phyloP scores from a whole-genome alignment of 2,329 filamentous ascomycete species.

The Aspergillus sergii region DNA sequence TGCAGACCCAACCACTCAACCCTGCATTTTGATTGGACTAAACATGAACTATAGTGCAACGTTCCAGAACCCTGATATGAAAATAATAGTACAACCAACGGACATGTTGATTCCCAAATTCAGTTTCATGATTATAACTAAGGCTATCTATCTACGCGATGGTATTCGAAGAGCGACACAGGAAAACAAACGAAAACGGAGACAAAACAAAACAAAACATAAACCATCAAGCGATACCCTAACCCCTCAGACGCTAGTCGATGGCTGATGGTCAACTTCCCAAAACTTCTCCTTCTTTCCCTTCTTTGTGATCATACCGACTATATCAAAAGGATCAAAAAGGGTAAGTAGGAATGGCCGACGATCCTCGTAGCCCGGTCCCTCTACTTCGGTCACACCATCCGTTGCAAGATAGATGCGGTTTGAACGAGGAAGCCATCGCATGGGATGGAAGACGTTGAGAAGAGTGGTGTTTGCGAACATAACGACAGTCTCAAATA shows the following conservation, averaged over 20 bases:
- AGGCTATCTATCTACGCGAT: neutral
- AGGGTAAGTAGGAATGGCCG: conserved; percentile 48
- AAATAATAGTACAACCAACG: neutral
- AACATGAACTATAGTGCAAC: neutral
- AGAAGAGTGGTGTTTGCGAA: conserved; percentile 54
- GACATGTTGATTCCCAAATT: neutral
- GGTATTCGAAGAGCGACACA: neutral
- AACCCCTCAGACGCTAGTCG: neutral
- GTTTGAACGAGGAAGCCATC: conserved; percentile 52
- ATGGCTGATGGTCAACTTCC: conserved; percentile 27
- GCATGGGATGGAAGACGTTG: conserved; percentile 56
- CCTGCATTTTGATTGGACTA: neutral
- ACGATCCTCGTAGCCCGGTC: conserved; percentile 53
- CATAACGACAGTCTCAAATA: conserved; percentile 58
- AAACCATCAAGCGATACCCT: neutral
- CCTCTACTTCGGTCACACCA: conserved; percentile 55
- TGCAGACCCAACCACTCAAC: neutral
- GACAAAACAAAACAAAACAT: neutral
- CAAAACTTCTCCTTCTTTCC: conserved; percentile 45
- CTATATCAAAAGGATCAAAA: conserved; percentile 48
- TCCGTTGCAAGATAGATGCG: conserved; percentile 55
- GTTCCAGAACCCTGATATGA: neutral
- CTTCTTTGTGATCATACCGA: conserved; percentile 36
- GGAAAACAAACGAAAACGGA: neutral
- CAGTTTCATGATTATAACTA: neutral